Conservation (phyloP, 1,139 yeast genomes). For the Sugiyamaella novakii region DNA sequence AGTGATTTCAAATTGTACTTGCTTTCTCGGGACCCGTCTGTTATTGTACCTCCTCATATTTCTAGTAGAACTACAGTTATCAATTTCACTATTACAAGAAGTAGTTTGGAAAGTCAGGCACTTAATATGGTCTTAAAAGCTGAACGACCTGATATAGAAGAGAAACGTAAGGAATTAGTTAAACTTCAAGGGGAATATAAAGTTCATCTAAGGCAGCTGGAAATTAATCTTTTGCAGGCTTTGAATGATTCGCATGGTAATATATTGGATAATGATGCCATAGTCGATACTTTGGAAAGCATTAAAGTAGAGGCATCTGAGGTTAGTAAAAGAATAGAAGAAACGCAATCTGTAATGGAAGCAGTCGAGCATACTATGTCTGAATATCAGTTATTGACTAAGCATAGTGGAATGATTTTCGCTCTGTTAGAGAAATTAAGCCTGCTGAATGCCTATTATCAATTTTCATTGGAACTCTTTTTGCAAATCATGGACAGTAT, state of each 20-base stretch:
- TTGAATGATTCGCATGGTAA: slow-evolving; percentile 62
- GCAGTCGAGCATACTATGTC: slow-evolving; percentile 54
- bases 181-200: slow-evolving; percentile 63
- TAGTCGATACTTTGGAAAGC: slow-evolving; percentile 61
- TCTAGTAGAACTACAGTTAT: slow-evolving; percentile 62
- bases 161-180: slow-evolving; percentile 55
- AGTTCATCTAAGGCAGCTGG: slow-evolving; percentile 57
- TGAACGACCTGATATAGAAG: slow-evolving; percentile 69
- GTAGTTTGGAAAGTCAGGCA: slow-evolving; percentile 65
- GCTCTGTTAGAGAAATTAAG: slow-evolving; percentile 50
- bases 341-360: slow-evolving; percentile 56
- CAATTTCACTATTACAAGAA: slow-evolving; percentile 71
- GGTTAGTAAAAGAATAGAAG: slow-evolving; percentile 56
- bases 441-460: slow-evolving; percentile 54
- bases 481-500: slow-evolving; percentile 47
- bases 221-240: slow-evolving; percentile 59
- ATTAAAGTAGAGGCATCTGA: slow-evolving; percentile 65
- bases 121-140: slow-evolving; percentile 58
- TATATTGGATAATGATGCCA: slow-evolving; percentile 65
- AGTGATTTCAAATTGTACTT: slow-evolving; percentile 62
- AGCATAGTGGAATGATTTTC: slow-evolving; percentile 55
- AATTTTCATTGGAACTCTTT: slow-evolving; percentile 57
- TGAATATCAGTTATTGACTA: slow-evolving; percentile 57
- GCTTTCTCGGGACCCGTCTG: slow-evolving; percentile 60
- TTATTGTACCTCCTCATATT: slow-evolving; percentile 56